A percentile compares a stretch with the other conserved stretches of the same genome.
Evolutionary conservation across 176 grass and related monocot species (phyloP).

Genomic region (barley (Hordeum vulgare)): MorexV3_pseudomolecules_assembly NC_058523.1:492956359-492956858

Average conservation of each 20-base stretch:
- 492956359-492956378: neutral
- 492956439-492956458: constrained; percentile 84
- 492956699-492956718: constrained; percentile 4
- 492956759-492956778: neutral
- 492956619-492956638: constrained; percentile 75
- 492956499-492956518: constrained; percentile 50
- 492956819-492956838: neutral
- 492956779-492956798: neutral
- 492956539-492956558: neutral
- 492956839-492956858: neutral
- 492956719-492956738: neutral
- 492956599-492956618: constrained; percentile 71
- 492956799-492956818: neutral
- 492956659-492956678: constrained; percentile 37
- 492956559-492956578: neutral
- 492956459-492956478: constrained; percentile 93
- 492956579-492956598: neutral
- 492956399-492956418: neutral
- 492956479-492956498: constrained; percentile 83
- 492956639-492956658: constrained; percentile 65
- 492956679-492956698: constrained; percentile 34
- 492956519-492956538: neutral
- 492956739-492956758: neutral
- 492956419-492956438: constrained; percentile 2
- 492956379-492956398: neutral